Percentiles rank a stretch among this genome's conserved stretches.
Conservation (phyloP, 192 early-diverging fungal species). For the Podila clonocystis region DNA sequence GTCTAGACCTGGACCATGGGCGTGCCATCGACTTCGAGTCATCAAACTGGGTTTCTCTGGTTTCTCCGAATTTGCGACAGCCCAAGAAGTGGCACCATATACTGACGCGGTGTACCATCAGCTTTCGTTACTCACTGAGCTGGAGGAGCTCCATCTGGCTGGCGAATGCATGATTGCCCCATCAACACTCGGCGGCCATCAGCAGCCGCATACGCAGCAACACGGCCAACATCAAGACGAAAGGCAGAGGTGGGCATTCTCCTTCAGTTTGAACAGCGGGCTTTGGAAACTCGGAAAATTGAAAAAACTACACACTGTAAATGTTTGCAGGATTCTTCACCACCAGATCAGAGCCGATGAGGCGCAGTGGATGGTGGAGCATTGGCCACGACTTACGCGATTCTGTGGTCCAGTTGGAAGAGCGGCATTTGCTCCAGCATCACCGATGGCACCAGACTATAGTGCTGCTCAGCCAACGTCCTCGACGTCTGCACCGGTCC, state of each 20-base stretch:
- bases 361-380: conserved; percentile 10
- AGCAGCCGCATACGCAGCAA: not conserved
- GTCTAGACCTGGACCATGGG: not conserved
- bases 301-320: not conserved
- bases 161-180: conserved; percentile 1
- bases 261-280: conserved; percentile 15
- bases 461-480: no score
- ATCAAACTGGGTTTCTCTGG: conserved; percentile 30
- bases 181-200: not conserved
- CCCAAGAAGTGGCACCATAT: not conserved
- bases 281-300: conserved; percentile 5
- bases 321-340: conserved; percentile 12
- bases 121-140: conserved; percentile 9
- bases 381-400: conserved; percentile 9
- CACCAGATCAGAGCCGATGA: conserved; percentile 8
- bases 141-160: conserved; percentile 7
- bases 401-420: conserved; percentile 2
- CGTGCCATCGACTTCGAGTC: conserved; percentile 12
- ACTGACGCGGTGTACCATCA: conserved; percentile 19
- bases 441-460: no score
- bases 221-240: no score
- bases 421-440: no score
- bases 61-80: conserved; percentile 1
- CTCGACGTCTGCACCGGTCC: no score
- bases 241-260: conserved; percentile 15